phyloP scores from a whole-genome alignment of 2,329 filamentous ascomycete species.

The Didymella pinodella region DNA sequence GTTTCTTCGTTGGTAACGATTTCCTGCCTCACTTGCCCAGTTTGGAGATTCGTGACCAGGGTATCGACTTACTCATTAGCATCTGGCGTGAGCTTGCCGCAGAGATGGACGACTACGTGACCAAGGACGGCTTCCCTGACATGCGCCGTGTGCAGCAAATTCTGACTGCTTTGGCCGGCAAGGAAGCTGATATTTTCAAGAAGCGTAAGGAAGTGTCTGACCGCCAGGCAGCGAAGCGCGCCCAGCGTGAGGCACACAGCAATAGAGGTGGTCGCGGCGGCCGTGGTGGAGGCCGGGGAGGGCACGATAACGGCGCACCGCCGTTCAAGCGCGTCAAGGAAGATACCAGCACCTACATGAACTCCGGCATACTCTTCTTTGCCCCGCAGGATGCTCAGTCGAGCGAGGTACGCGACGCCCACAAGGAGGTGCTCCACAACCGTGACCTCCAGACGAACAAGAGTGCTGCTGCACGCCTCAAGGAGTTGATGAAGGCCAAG shows the following conservation, averaged over 20 bases:
- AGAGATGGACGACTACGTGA: conserved; percentile 92
- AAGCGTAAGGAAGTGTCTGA: conserved; percentile 87
- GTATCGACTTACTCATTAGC: conserved; percentile 94
- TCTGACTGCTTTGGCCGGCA: conserved; percentile 83
- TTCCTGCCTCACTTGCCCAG: conserved; percentile 98
- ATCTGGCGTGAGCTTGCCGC: conserved; percentile 96
- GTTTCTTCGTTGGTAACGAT: conserved; percentile 98
- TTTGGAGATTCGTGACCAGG: conserved; percentile 94
- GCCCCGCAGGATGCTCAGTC: conserved; percentile 49
- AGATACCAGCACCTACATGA: conserved; percentile 45
- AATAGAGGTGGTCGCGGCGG: conserved; percentile 35
- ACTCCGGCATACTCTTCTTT: conserved; percentile 48
- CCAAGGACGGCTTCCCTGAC: conserved; percentile 92
- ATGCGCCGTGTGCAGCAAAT: conserved; percentile 87
- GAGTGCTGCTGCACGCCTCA: conserved; percentile 88
- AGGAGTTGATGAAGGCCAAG: conserved; percentile 69
- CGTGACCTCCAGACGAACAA: conserved; percentile 81
- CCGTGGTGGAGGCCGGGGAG: conserved; percentile 38
- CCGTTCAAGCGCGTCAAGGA: conserved; percentile 48
- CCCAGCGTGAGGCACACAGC: conserved; percentile 59
- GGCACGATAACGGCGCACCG: conserved; percentile 36
- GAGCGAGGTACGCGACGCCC: conserved; percentile 62
- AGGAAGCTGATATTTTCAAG: conserved; percentile 93
- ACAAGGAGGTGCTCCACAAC: conserved; percentile 89
- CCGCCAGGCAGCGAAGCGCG: conserved; percentile 75